Percentiles rank a stretch among this genome's conserved stretches.
Evolutionary conservation across 164 flowering plant genomes (phyloP).

Genomic region (Magnolia changhungtana): DNA sequence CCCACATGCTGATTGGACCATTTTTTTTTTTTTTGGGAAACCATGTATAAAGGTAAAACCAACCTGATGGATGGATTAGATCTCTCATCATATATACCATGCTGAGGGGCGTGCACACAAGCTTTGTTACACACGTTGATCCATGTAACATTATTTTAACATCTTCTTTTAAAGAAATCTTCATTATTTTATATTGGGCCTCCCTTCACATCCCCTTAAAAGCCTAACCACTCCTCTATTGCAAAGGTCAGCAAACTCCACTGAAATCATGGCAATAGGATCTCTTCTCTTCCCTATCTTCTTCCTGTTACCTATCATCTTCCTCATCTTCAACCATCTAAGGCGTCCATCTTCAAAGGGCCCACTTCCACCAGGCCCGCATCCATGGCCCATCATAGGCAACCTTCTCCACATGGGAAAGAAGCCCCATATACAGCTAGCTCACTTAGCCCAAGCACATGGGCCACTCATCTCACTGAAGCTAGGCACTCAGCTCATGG

Average conservation of each 20-base stretch:
- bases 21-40: too few relatives aligned
- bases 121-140: too few relatives aligned
- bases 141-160: too few relatives aligned
- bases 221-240: neutral
- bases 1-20: too few relatives aligned
- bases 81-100: too few relatives aligned
- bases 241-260: too few relatives aligned
- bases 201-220: neutral
- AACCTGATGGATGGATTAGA: too few relatives aligned
- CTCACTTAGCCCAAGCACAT: conserved; percentile 18
- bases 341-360: neutral
- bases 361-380: conserved; percentile 33
- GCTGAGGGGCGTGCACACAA: too few relatives aligned
- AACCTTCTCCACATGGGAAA: conserved; percentile 24
- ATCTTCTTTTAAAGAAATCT: too few relatives aligned
- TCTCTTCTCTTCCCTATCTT: neutral
- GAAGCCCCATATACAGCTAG: conserved; percentile 21
- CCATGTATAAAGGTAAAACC: too few relatives aligned
- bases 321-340: conserved; percentile 1
- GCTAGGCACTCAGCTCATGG: conserved; percentile 26
- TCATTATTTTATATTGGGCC: neutral
- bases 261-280: conserved; percentile 6
- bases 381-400: conserved; percentile 31
- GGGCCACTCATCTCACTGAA: conserved; percentile 33
- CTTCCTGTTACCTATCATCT: neutral